Conservation (phyloP, 148 eudicot genomes). For the Linanthus parryae region DNA sequence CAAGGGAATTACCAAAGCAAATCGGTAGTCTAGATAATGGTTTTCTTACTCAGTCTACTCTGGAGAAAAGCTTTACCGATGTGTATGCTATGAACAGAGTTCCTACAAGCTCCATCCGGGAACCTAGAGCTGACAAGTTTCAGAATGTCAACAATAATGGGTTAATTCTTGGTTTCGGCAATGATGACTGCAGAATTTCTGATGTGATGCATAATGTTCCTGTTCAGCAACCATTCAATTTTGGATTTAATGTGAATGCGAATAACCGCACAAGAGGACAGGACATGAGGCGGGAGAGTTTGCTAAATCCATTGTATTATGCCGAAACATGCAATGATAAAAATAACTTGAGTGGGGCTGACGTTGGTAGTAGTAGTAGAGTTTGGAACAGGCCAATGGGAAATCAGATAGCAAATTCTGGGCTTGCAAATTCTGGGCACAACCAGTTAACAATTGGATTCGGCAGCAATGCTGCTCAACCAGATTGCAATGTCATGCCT, state of each 20-base stretch:
- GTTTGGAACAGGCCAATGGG: constrained; percentile 48
- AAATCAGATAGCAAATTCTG: constrained; percentile 35
- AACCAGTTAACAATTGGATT: constrained; percentile 63
- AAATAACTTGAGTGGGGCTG: constrained; percentile 38
- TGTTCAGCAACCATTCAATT: constrained; percentile 42
- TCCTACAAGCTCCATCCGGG: constrained; percentile 29
- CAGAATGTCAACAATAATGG: constrained; percentile 32
- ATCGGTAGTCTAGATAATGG: constrained; percentile 29
- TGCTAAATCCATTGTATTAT: constrained; percentile 49
- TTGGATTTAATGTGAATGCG: constrained; percentile 31
- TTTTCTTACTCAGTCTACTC: constrained; percentile 26
- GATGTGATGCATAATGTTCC: constrained; percentile 28
- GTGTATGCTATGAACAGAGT: constrained; percentile 20
- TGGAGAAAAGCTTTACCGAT: constrained; percentile 31
- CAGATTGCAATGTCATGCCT: constrained; percentile 37
- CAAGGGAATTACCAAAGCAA: constrained; percentile 29
- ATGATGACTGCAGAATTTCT: constrained; percentile 29
- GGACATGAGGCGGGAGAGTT: constrained; percentile 38
- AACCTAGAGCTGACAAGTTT: constrained; percentile 32
- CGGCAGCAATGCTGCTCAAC: constrained; percentile 35
- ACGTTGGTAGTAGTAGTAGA: constrained; percentile 28
- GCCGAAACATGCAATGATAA: constrained; percentile 35
- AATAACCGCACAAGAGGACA: constrained; percentile 32
- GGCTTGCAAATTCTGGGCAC: constrained; percentile 36
- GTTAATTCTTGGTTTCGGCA: constrained; percentile 44